A percentile compares a stretch with the other conserved stretches of the same genome.
Conservation (phyloP, 2,329 filamentous ascomycete species). For the Thielaviopsis euricoi region DNA sequence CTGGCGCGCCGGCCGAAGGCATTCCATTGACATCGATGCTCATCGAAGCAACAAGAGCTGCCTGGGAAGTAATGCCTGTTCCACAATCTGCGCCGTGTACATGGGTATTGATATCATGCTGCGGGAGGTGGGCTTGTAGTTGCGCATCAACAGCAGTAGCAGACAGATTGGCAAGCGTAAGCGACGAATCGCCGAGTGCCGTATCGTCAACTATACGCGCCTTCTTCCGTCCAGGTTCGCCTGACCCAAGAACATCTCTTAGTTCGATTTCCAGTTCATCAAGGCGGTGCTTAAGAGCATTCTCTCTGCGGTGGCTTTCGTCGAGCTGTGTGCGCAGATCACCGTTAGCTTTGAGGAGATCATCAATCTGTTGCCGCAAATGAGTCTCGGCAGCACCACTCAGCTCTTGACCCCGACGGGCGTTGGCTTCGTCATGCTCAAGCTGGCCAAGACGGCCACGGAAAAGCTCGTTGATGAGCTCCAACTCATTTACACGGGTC, state of each 20-base stretch:
- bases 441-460: slow-evolving; percentile 61
- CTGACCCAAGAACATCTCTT: slow-evolving; percentile 14
- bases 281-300: slow-evolving; percentile 66
- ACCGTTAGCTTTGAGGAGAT: slow-evolving; percentile 23
- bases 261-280: slow-evolving; percentile 56
- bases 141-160: slow-evolving; percentile 20
- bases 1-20: background rate
- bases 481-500: slow-evolving; percentile 85
- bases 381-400: slow-evolving; percentile 38
- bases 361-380: slow-evolving; percentile 38
- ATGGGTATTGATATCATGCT: background rate
- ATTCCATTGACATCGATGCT: slow-evolving; percentile 1
- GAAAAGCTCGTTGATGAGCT: slow-evolving; percentile 82
- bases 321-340: slow-evolving; percentile 49
- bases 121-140: slow-evolving; percentile 23
- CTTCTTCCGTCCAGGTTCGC: slow-evolving; percentile 7
- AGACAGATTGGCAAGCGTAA: slow-evolving; percentile 15
- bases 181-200: slow-evolving; percentile 20
- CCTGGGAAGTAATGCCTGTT: slow-evolving; percentile 1
- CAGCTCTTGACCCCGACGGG: slow-evolving; percentile 43
- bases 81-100: background rate
- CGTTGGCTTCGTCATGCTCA: slow-evolving; percentile 57
- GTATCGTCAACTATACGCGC: slow-evolving; percentile 17
- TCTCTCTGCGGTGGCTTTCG: slow-evolving; percentile 61
- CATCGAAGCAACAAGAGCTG: slow-evolving; percentile 9